These are phyloP conservation scores for Chrysoporthe cubensis DNA, from an alignment of 2,329 filamentous ascomycete genomes.

Conservation along the genomic window DNA sequence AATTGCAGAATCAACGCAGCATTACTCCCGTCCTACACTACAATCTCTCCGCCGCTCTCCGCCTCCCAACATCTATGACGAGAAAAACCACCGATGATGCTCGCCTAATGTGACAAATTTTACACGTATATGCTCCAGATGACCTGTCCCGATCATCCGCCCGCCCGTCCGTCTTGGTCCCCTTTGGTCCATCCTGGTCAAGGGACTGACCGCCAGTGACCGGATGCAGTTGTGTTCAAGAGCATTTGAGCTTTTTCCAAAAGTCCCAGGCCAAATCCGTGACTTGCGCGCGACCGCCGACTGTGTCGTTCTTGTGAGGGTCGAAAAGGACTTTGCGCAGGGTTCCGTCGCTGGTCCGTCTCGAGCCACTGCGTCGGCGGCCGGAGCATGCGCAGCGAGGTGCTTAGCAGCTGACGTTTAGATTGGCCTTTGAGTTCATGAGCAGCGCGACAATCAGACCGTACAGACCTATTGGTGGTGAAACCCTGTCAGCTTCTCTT, in stretches of 20 bases:
- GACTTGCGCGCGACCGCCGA: conserved; percentile 34
- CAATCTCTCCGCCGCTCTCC: conserved; percentile 40
- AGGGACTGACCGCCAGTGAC: conserved; percentile 18
- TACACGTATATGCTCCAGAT: conserved; percentile 48
- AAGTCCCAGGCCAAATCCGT: conserved; percentile 22
- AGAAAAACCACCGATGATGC: conserved; percentile 40
- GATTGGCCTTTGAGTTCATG: conserved; percentile 93
- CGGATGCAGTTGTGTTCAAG: conserved; percentile 16
- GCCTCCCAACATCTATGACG: conserved; percentile 49
- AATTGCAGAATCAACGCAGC: conserved; percentile 32
- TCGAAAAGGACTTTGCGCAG: conserved; percentile 18
- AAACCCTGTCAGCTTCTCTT: background rate
- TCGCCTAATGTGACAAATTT: conserved; percentile 53
- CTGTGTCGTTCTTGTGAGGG: conserved; percentile 32
- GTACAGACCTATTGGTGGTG: conserved; percentile 76
- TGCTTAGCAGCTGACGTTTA: conserved; percentile 65
- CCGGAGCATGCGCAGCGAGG: conserved; percentile 27
- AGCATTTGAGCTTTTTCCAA: conserved; percentile 7
- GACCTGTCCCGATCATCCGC: conserved; percentile 13
- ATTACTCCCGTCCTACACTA: conserved; percentile 44
- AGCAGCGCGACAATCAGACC: conserved; percentile 97
- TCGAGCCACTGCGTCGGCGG: conserved; percentile 26
- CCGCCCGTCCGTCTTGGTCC: conserved; percentile 32
- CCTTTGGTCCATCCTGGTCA: conserved; percentile 17
- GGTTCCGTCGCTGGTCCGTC: conserved; percentile 20